Evolutionary conservation across 176 grass and related monocot species (phyloP).

Genomic region (Zea luxurians): DNA sequence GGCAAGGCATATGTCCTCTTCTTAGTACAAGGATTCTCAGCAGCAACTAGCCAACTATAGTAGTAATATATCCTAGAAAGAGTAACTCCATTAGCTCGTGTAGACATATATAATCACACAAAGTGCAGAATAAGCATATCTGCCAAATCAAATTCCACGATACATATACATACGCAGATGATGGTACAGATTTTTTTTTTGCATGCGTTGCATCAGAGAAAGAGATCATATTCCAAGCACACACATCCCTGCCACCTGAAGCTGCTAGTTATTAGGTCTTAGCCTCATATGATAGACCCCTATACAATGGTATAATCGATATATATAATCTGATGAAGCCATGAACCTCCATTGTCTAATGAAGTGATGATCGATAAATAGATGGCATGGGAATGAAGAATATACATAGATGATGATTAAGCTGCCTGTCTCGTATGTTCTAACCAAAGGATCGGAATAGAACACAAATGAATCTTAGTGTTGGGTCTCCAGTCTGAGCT

Average conservation of each 20-base stretch:
- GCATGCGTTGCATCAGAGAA: neutral
- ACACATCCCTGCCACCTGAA: neutral
- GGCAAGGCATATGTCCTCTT: conserved; percentile 37
- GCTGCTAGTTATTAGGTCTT: conserved; percentile 9
- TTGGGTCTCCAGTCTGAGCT: neutral
- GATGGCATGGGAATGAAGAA: neutral
- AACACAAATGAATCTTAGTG: neutral
- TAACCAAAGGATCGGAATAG: neutral
- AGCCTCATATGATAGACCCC: conserved; percentile 1
- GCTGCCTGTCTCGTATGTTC: neutral
- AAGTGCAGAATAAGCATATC: conserved; percentile 38
- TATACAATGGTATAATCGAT: neutral
- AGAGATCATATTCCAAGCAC: conserved; percentile 32
- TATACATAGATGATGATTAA: neutral
- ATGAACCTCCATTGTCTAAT: conserved; percentile 26
- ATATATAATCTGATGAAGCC: conserved; percentile 10
- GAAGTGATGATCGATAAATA: neutral
- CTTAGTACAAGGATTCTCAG: conserved; percentile 37
- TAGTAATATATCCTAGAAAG: conserved; percentile 41
- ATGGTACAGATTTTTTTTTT: conserved; percentile 5
- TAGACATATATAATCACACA: conserved; percentile 29
- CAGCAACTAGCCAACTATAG: conserved; percentile 42
- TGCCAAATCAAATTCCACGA: conserved; percentile 21
- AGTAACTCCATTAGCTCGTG: conserved; percentile 17
- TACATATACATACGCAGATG: neutral